Conservation (phyloP, 1,139 yeast genomes). For the Candida buenavistaensis region DNA sequence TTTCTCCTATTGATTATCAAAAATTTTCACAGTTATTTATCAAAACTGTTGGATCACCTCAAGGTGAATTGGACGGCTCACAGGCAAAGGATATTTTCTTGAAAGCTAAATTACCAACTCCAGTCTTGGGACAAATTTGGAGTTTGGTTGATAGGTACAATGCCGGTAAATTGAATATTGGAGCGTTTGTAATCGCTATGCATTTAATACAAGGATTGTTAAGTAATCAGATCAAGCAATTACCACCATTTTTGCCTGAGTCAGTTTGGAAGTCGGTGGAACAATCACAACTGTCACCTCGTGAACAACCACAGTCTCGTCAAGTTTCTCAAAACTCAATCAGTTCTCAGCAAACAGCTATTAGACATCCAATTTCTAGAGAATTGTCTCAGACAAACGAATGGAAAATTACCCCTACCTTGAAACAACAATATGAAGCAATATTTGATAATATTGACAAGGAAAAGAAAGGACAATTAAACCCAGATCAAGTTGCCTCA, state of each 20-base stretch:
- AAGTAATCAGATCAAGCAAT: constrained; percentile 61
- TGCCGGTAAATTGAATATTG: constrained; percentile 66
- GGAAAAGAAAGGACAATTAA: constrained; percentile 58
- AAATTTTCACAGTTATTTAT: constrained; percentile 75
- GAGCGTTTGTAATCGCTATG: constrained; percentile 91
- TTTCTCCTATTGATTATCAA: constrained; percentile 64
- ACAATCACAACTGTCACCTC: constrained; percentile 12
- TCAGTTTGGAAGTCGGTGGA: constrained; percentile 61
- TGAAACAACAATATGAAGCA: constrained; percentile 74
- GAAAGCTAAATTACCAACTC: constrained; percentile 80
- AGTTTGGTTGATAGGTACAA: constrained; percentile 75
- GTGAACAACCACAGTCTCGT: constrained; percentile 18
- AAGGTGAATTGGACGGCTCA: constrained; percentile 59
- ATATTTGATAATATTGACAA: constrained; percentile 80
- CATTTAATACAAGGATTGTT: constrained; percentile 83
- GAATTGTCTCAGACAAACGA: constrained; percentile 30
- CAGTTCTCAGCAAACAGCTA: constrained; percentile 50
- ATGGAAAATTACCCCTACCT: constrained; percentile 70
- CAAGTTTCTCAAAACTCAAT: constrained; percentile 47
- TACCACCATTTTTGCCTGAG: constrained; percentile 73
- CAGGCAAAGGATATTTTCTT: constrained; percentile 82
- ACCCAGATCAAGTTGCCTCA: constrained; percentile 81
- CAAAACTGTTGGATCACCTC: constrained; percentile 61
- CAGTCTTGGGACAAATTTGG: constrained; percentile 86
- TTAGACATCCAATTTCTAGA: constrained; percentile 26